These are phyloP conservation scores for Sequoiadendron giganteum DNA, from an alignment of 75 land plant genomes.

Conservation along the genomic window DNA sequence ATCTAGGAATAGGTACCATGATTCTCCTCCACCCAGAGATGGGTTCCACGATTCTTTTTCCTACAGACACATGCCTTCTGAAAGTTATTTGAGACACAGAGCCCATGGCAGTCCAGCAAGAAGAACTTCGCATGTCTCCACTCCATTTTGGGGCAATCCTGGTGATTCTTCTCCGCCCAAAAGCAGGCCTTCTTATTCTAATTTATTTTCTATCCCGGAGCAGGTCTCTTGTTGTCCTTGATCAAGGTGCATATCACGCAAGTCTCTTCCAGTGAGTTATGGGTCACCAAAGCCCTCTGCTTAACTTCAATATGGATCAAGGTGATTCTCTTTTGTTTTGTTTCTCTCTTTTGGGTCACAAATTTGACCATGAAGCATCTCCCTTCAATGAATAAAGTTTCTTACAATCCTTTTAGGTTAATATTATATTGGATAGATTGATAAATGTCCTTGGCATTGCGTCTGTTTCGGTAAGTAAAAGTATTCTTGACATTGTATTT, in stretches of 20 bases:
- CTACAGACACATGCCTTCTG: neutral
- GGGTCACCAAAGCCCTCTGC: constrained; percentile 10
- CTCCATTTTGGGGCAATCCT: neutral
- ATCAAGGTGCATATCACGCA: neutral
- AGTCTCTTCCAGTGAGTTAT: constrained; percentile 28
- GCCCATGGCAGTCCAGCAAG: neutral
- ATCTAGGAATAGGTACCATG: neutral
- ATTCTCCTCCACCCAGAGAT: neutral
- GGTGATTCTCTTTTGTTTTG: neutral
- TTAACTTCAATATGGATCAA: neutral
- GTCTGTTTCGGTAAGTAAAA: neutral
- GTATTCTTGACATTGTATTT: neutral
- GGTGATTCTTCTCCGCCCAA: neutral
- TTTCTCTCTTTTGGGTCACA: neutral
- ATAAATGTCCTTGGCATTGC: neutral
- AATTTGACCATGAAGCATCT: neutral
- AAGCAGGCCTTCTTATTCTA: neutral
- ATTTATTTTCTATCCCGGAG: neutral
- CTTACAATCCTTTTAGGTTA: neutral
- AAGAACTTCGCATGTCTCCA: neutral
- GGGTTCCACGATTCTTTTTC: neutral
- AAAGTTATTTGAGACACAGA: neutral
- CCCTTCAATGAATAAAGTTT: neutral
- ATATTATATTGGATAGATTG: neutral
- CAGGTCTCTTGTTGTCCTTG: neutral